These are phyloP conservation scores for Paulownia fortunei DNA, from an alignment of 257 asterid species.

Conservation along the genomic window DNA sequence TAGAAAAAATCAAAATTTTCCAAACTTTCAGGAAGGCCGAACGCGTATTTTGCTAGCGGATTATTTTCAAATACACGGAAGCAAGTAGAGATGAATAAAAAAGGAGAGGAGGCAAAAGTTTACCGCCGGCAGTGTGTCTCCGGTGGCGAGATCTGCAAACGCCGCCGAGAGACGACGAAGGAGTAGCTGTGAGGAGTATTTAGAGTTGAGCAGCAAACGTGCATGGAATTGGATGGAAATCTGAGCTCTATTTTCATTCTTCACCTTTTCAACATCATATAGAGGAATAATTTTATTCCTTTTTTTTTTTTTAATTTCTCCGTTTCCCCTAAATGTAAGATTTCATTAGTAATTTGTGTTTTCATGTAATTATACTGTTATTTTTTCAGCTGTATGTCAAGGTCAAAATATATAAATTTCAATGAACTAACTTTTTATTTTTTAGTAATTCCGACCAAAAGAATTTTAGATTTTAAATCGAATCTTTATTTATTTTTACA, in stretches of 20 bases:
- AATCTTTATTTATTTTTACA: too few relatives aligned
- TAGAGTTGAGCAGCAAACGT: background rate
- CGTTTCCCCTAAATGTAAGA: too few relatives aligned
- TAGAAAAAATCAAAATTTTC: background rate
- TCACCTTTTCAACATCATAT: background rate
- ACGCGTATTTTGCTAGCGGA: background rate
- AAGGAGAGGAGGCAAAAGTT: background rate
- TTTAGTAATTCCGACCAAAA: too few relatives aligned
- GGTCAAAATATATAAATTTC: too few relatives aligned
- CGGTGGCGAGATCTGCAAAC: slow-evolving; percentile 36
- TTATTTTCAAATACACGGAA: background rate
- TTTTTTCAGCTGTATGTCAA: too few relatives aligned
- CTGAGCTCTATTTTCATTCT: background rate
- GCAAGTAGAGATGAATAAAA: background rate
- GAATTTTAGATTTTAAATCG: too few relatives aligned
- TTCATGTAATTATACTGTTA: too few relatives aligned
- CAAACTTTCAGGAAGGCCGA: slow-evolving; percentile 9
- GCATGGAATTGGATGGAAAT: slow-evolving; percentile 30
- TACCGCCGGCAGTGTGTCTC: slow-evolving; percentile 23
- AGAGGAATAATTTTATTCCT: background rate
- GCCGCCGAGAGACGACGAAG: slow-evolving; percentile 26
- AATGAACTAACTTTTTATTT: too few relatives aligned
- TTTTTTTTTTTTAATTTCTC: background rate
- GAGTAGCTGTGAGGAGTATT: background rate
- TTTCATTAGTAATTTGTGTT: too few relatives aligned